Percentiles rank a stretch among this genome's conserved stretches.
Evolutionary conservation across 1,284 basidiomycete genomes (phyloP).

Genomic region (Sanghuangporus sanghuang): DNA sequence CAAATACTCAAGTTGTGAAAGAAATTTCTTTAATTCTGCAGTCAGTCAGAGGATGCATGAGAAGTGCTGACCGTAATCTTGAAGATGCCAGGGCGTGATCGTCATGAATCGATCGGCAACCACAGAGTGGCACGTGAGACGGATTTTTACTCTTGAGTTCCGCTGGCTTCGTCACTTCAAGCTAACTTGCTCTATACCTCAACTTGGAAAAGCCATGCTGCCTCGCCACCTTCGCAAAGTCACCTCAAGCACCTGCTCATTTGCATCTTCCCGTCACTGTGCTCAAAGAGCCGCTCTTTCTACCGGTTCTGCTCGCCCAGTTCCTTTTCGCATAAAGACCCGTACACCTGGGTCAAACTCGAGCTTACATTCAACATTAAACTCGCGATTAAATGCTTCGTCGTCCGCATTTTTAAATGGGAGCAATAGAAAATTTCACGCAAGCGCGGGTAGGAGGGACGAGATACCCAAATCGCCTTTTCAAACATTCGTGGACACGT

Average conservation of each 20-base stretch:
- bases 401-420: background rate
- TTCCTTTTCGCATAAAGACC: background rate
- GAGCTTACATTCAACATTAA: background rate
- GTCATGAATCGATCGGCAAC: too few species aligned
- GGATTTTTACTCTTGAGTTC: background rate
- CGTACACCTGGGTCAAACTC: background rate
- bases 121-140: background rate
- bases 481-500: slow-evolving; percentile 91
- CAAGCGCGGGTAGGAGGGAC: slow-evolving; percentile 53
- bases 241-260: background rate
- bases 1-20: too few species aligned
- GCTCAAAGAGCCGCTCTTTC: background rate
- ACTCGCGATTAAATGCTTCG: background rate
- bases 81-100: too few species aligned
- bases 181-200: background rate
- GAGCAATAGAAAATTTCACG: slow-evolving; percentile 46
- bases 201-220: slow-evolving; percentile 6
- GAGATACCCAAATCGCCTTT: slow-evolving; percentile 89
- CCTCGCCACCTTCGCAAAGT: slow-evolving; percentile 14
- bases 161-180: background rate
- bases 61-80: too few species aligned
- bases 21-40: too few species aligned
- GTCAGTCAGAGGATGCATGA: too few species aligned
- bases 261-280: background rate
- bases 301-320: background rate